Evolutionary conservation across 805 yeast species (phyloP), one percentile per base, ranked within the genome.

Genomic region (Blastobotrys terrestris): DNA sequence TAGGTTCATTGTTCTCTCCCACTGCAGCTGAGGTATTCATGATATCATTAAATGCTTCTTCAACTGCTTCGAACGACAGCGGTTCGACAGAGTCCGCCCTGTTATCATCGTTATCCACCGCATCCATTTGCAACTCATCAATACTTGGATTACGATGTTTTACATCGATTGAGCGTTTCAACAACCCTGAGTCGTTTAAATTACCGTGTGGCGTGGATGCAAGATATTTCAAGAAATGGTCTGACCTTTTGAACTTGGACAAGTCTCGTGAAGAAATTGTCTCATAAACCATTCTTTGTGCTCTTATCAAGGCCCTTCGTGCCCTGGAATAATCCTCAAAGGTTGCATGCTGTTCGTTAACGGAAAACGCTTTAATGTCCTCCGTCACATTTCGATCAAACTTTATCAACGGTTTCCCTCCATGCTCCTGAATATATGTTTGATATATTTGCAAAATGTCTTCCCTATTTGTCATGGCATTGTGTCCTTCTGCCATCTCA

Each of bases 31-130:
- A 11, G 7, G 49, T 46, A 13, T 43, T 49, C 63, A 67, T 63
- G 26, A 84, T 83, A 56, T 82, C 80, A 22, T 76, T 77, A 52
- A 85, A 75, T 2, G 87, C 89, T 62, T 79, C 81, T 61, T 83
- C 87, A 16, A 84, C 85, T 0, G 88, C 87, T 50, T 73, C 71
- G 3, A 82, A 66, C 0, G 78, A 83, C 26, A 6, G 42, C 19
- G 35, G 26, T 15, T 15, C 20, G 35, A 39, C 20, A 35, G 46
- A 44, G 13, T 44, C 21, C 20, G 15, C 45, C 44, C 18, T 8
- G n/a, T 49, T 31, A 16, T 49, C 47, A 13, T 41, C 31, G 19
- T 61, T 59, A 15, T 56, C 61, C 0, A 57, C 49, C 4, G 57
- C 52, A 31, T 65, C 68, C 35, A 63, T 48, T 46, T 67, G 68